These are phyloP conservation scores for Austroboletus niveus DNA, from an alignment of 1,284 basidiomycete species.

Conservation along the genomic window DNA sequence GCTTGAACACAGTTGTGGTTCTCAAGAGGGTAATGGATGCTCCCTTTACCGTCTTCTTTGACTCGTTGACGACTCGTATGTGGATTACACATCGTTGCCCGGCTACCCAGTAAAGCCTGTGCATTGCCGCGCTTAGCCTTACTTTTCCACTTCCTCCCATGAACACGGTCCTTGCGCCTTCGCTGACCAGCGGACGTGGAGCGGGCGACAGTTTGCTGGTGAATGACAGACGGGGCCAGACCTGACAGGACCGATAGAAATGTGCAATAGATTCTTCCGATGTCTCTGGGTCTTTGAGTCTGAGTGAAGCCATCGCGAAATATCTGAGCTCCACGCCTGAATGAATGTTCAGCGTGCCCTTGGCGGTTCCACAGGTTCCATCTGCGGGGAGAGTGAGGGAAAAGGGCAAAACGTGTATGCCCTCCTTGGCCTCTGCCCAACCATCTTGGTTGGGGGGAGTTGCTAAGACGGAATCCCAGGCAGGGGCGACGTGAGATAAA, in stretches of 20 bases:
- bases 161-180: constrained; percentile 57
- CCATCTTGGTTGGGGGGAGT: constrained; percentile 68
- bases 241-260: constrained; percentile 84
- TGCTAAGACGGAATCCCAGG: constrained; percentile 47
- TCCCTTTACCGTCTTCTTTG: constrained; percentile 70
- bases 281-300: constrained; percentile 65
- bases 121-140: constrained; percentile 70
- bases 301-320: constrained; percentile 76
- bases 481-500: constrained; percentile 54
- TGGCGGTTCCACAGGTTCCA: constrained; percentile 58
- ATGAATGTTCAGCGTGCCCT: constrained; percentile 63
- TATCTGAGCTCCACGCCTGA: constrained; percentile 73
- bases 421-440: constrained; percentile 65
- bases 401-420: constrained; percentile 76
- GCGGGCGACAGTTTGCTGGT: constrained; percentile 62
- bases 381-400: constrained; percentile 71
- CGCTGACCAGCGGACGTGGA: constrained; percentile 60
- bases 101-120: constrained; percentile 81
- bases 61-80: constrained; percentile 71
- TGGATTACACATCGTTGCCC: constrained; percentile 82
- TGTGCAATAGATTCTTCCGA: constrained; percentile 80
- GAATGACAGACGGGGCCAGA: constrained; percentile 82
- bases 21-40: constrained; percentile 71
- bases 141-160: constrained; percentile 68
- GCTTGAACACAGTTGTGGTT: constrained; percentile 69